phyloP scores from a whole-genome alignment of 192 early-diverging fungal genomes.

The Rhizophagus clarus region DNA sequence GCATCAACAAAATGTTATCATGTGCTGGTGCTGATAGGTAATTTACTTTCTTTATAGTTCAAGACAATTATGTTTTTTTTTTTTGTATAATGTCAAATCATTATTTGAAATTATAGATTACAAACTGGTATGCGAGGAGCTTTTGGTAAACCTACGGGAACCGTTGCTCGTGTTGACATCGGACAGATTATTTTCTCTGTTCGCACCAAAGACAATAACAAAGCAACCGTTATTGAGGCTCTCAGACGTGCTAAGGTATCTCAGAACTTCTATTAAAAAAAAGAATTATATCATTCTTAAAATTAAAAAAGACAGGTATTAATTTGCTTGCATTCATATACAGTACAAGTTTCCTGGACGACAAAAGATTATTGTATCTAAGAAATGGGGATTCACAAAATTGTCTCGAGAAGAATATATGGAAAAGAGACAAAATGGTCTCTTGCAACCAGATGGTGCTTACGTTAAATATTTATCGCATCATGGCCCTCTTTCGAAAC shows the following conservation, averaged over 20 bases:
- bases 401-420: slow-evolving; percentile 89
- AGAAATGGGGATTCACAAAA: slow-evolving; percentile 99
- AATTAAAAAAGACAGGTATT: neutral
- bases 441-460: slow-evolving; percentile 89
- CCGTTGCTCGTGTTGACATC: slow-evolving; percentile 97
- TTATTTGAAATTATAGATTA: slow-evolving; percentile 56
- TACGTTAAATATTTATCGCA: slow-evolving; percentile 92
- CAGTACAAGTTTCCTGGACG: slow-evolving; percentile 99
- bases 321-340: neutral
- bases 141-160: slow-evolving; percentile 94
- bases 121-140: slow-evolving; percentile 99
- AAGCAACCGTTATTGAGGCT: slow-evolving; percentile 90
- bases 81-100: neutral
- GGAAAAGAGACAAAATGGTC: slow-evolving; percentile 70
- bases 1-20: slow-evolving; percentile 99
- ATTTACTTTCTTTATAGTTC: neutral
- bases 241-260: slow-evolving; percentile 45
- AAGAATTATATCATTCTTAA: too few species aligned
- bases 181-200: slow-evolving; percentile 96
- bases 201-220: slow-evolving; percentile 94
- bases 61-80: neutral
- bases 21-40: slow-evolving; percentile 97
- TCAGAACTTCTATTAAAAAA: neutral
- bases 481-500: slow-evolving; percentile 73
- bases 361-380: slow-evolving; percentile 98